Evolutionary conservation across 192 early-diverging fungal species (phyloP), one percentile per base, ranked within the genome.

Genomic region (Thamnidium elegans): DNA sequence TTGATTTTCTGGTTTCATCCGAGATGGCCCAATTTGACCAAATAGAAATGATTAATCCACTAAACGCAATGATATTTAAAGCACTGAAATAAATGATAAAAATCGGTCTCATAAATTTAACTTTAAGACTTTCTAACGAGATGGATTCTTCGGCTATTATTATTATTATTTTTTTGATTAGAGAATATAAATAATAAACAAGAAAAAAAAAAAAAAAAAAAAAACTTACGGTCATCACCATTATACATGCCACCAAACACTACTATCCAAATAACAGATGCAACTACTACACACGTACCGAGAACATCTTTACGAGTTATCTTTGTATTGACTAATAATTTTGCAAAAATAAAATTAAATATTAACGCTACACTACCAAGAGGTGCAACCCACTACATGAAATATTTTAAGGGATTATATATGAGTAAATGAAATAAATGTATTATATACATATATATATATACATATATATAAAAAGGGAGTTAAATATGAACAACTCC

Each of bases 281-380:
- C 60, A 58, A 86, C 72, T 34, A 86, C 81, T 8, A 86, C 76
- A 39, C 79, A 67, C 8, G 84, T 86, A 3, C 84, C 84, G 30
- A 78, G 63, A 30, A 83, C 71, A 67, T 86, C 79, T 53, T 73
- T 67, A 20, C 66, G 60, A 26, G 79, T 78, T 47, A 86, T 86
- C 26, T 72, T 55, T 10, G 84, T 86, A 20, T 74, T 74, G 15
- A 86, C 81, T n/a, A 86, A 61, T 43, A 81, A 72, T 64, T 77
- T 81, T 15, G 84, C 84, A 72, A 86, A 86, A 15, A 86, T 50
- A 56, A 83, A 86, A 61, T 86, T 86, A 68, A 80, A 86, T 58
- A 86, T 82, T 50, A 86, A 63, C 4, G 82, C 76, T 11, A 80
- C 71, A 39, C 77, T 76, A 17, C 83, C 84, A 6, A 84, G 65